Conservation (phyloP, 2,329 filamentous ascomycete genomes). For the Aspergillus fructus region DNA sequence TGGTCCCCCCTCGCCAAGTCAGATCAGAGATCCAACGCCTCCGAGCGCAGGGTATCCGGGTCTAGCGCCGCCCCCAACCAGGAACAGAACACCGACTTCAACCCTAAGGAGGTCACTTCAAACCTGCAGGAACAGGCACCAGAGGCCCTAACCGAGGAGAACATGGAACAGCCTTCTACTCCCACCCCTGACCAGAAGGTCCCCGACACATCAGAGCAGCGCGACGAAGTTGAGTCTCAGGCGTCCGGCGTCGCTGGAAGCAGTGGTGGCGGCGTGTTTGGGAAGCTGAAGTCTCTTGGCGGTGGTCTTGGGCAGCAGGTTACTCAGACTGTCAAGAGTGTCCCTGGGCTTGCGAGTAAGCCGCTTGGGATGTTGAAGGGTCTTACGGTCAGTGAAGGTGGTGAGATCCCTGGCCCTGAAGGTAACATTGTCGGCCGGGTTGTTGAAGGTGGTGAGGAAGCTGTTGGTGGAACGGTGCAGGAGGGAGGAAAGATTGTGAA, state of each 20-base stretch:
- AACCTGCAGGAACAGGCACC: not conserved
- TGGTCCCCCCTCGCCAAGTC: constrained; percentile 1
- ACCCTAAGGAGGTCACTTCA: not conserved
- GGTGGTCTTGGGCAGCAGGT: constrained; percentile 2
- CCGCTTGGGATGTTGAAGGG: constrained; percentile 5
- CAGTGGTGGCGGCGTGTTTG: constrained; percentile 6
- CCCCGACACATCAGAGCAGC: not conserved
- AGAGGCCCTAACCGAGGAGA: not conserved
- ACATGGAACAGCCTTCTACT: not conserved
- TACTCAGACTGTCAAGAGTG: not conserved
- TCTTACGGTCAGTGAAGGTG: not conserved
- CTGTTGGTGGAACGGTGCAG: constrained; percentile 28
- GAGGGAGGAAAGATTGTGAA: constrained; percentile 36
- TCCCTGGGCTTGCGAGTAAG: not conserved
- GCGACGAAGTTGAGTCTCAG: constrained; percentile 1
- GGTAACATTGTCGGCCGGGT: constrained; percentile 5
- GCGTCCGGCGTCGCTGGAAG: not conserved
- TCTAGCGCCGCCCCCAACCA: constrained; percentile 7
- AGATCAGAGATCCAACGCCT: constrained; percentile 3
- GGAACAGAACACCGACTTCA: not conserved
- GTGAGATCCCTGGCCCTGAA: constrained; percentile 4
- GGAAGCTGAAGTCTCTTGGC: constrained; percentile 2
- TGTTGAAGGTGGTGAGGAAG: constrained; percentile 6
- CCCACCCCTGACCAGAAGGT: not conserved
- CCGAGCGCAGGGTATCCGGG: constrained; percentile 2